Evolutionary conservation across 2,329 filamentous ascomycete genomes (phyloP).

Genomic region (Ceratocystis cubensis): DNA sequence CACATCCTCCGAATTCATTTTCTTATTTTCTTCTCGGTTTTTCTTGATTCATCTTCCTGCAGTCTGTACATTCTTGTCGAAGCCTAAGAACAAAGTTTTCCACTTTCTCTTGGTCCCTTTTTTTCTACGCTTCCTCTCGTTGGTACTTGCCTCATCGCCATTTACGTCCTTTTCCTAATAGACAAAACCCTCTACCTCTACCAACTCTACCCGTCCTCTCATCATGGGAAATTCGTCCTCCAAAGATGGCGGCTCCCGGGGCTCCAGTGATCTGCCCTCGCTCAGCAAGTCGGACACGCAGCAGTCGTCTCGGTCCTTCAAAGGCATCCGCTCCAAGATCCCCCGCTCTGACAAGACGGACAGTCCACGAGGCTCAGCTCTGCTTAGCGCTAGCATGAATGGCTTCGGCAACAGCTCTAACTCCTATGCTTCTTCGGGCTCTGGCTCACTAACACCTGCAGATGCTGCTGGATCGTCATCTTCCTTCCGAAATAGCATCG

Average conservation of each 20-base stretch:
- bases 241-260: constrained; percentile 17
- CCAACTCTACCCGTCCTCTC: neutral
- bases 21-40: neutral
- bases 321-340: constrained; percentile 79
- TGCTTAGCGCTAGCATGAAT: constrained; percentile 51
- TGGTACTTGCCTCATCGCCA: neutral
- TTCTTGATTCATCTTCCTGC: neutral
- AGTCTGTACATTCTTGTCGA: neutral
- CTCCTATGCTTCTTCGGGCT: constrained; percentile 25
- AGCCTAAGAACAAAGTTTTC: neutral
- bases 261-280: constrained; percentile 43
- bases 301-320: constrained; percentile 77
- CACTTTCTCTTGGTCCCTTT: neutral
- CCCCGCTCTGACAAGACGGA: constrained; percentile 60
- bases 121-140: neutral
- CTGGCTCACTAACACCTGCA: constrained; percentile 24
- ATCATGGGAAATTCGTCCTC: constrained; percentile 20
- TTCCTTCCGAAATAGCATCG: constrained; percentile 22
- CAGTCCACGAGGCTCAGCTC: constrained; percentile 65
- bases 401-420: constrained; percentile 26
- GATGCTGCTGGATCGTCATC: constrained; percentile 21
- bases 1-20: neutral
- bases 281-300: constrained; percentile 88
- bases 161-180: too few species aligned
- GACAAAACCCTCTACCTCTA: neutral